Conservation (phyloP, 257 asterid species). For the Fraxinus cuspidata region DNA sequence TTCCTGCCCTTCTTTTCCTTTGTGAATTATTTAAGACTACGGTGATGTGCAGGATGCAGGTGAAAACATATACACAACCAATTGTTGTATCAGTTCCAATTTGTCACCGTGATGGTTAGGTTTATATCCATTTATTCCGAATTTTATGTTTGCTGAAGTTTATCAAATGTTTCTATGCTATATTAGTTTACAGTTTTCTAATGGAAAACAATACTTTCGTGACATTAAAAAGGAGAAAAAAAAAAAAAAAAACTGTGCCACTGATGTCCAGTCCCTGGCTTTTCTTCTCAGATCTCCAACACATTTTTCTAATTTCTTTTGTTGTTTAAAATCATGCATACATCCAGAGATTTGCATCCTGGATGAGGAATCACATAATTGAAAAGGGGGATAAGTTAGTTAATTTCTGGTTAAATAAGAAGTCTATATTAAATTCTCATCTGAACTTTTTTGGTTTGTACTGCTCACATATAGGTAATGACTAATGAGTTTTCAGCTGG, state of each 20-base stretch:
- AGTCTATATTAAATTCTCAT: constrained; percentile 8
- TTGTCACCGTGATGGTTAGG: constrained; percentile 81
- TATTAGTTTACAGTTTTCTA: background rate
- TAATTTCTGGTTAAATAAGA: constrained; percentile 4
- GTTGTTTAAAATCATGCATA: constrained; percentile 6
- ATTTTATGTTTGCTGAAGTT: background rate
- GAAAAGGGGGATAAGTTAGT: constrained; percentile 4
- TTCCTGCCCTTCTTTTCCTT: constrained; percentile 14
- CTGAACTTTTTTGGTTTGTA: constrained; percentile 5
- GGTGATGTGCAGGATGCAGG: constrained; percentile 85
- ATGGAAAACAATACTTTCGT: background rate
- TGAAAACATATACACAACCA: constrained; percentile 79
- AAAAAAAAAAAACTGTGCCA: background rate
- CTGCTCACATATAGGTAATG: constrained; percentile 1
- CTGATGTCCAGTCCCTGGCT: background rate
- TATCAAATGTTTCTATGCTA: constrained; percentile 15
- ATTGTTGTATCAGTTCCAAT: constrained; percentile 87
- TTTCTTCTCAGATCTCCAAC: constrained; percentile 11
- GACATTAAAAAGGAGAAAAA: no score
- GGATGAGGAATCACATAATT: constrained; percentile 3
- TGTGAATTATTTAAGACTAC: constrained; percentile 8
- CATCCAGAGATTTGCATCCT: constrained; percentile 1
- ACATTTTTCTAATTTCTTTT: background rate
- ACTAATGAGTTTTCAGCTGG: constrained; percentile 14
- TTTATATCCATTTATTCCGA: constrained; percentile 19